Conservation (phyloP, 768 basidiomycete genomes). For the Coprinopsis strossmayeri region DNA sequence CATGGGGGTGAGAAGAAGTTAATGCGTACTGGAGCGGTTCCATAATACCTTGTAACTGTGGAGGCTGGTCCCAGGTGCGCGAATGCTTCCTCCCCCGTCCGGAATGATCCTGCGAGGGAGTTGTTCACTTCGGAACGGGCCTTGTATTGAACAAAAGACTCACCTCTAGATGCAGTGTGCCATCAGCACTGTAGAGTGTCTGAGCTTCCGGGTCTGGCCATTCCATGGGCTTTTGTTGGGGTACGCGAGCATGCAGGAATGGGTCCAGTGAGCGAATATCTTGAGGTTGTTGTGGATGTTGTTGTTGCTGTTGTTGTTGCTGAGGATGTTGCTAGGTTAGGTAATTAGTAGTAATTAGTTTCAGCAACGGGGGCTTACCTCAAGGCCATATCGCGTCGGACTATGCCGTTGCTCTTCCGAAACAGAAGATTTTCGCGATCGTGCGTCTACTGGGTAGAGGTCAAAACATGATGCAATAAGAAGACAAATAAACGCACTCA, state of each 20-base stretch:
- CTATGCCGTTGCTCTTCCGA: slow-evolving; percentile 42
- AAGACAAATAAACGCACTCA: slow-evolving; percentile 13
- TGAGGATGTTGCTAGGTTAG: slow-evolving; percentile 2
- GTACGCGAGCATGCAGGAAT: slow-evolving; percentile 30
- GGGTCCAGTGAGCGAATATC: slow-evolving; percentile 25
- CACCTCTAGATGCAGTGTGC: slow-evolving; percentile 40
- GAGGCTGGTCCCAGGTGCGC: slow-evolving; percentile 55
- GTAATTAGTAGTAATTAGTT: slow-evolving; percentile 3
- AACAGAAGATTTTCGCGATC: slow-evolving; percentile 48
- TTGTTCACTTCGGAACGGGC: too few relatives aligned
- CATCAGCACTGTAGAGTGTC: slow-evolving; percentile 35
- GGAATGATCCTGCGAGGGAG: slow-evolving; percentile 30
- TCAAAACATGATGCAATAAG: slow-evolving; percentile 2
- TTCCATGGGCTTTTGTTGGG: slow-evolving; percentile 33
- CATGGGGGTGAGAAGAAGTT: slow-evolving; percentile 4
- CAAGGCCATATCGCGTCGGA: slow-evolving; percentile 38
- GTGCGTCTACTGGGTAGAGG: slow-evolving; percentile 23
- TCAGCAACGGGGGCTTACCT: slow-evolving; percentile 21
- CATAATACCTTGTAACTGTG: slow-evolving; percentile 36
- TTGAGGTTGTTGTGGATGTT: slow-evolving; percentile 5
- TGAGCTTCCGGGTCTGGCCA: slow-evolving; percentile 40
- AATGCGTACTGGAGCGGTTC: background rate
- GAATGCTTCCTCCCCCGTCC: slow-evolving; percentile 48
- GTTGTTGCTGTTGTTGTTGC: slow-evolving; percentile 19
- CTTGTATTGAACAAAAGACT: too few relatives aligned